Base-by-base conservation (phyloP, 164 flowering plant genomes). In the Brasenia schreberi region DNA sequence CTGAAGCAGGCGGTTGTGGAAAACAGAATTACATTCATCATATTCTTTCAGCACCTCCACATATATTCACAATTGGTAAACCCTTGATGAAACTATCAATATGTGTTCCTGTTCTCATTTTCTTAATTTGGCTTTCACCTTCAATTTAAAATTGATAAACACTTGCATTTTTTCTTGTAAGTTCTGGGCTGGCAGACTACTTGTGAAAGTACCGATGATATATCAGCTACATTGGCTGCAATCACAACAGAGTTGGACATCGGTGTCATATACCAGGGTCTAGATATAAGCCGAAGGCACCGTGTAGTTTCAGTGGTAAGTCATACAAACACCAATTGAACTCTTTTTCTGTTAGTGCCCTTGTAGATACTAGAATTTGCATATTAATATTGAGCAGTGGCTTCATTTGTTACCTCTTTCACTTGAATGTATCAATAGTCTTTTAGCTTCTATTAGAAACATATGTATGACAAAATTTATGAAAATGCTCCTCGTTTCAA, bases 121-220 rank as follows among this genome's bases (percentile, higher is more conserved):
- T 33, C 39, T 33, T 33, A 33, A 33, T 33, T 0, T 33, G 3
- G 39, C 39, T 33, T 33, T 33, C 39, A 33, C 39, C 39, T 33
- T 33, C 39, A 7, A 49, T 14, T 9, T 49, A 49, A 49, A 49
- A 14, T 49, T 49, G 16, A 49, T 49, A 1, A 49, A 5, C 12
- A 14, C 56, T 49, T 69, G 66, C 43, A 61, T 9, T 49, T 69
- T 9, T 77, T 84, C 79, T 83, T 33, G 39, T 33, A 33, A 95
- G 99, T 95, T 78, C 70, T 95, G 63, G 99, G 99, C 59, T 95
- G 97, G 97, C 99, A 92, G 76, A 87, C 86, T 70, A 92, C 96
- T 27, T 77, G 85, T 70, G 99, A 95, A 76, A 82, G 77, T 72
- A 79, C 72, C 60, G 88, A 80, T 42, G 97, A 92, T 80, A 95